phyloP scores from a whole-genome alignment of 768 basidiomycete genomes.

The Asterophora lycoperdoides region DNA sequence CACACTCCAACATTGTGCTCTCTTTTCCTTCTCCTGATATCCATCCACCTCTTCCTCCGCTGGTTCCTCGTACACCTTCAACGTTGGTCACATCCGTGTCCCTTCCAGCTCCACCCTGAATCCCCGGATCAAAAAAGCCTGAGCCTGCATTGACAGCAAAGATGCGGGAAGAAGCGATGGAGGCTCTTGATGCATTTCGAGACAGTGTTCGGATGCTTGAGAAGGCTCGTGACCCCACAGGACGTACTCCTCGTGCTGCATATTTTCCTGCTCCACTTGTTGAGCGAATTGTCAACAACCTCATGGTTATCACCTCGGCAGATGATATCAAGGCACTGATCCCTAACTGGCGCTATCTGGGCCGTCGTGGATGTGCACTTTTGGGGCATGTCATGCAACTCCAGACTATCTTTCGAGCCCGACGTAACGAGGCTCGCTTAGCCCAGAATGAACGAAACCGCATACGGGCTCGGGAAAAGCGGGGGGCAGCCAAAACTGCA shows the following conservation, averaged over 20 bases:
- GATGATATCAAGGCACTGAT: no score
- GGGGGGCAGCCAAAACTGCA: no score
- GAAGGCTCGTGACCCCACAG: not conserved
- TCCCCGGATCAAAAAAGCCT: not conserved
- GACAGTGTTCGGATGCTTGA: not conserved
- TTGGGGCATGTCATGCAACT: no score
- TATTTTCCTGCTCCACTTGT: not conserved
- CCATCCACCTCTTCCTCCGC: not conserved
- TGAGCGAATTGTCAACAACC: not conserved
- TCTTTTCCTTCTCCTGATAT: not conserved
- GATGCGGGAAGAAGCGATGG: not conserved
- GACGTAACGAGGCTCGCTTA: no score
- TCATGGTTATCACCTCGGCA: no score
- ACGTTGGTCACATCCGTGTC: not conserved
- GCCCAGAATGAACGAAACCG: no score
- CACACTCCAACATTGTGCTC: not conserved
- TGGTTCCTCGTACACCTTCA: not conserved
- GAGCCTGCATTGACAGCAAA: not conserved
- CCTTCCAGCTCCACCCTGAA: not conserved
- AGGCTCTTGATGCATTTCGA: not conserved
- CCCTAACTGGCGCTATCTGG: no score
- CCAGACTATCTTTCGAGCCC: no score
- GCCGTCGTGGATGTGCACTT: no score
- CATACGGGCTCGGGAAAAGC: no score
- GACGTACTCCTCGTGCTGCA: not conserved